Evolutionary conservation across 352 stramenopile genomes (phyloP), one percentile per base, ranked within the genome.

Genomic region (Phytophthora multivora): DNA sequence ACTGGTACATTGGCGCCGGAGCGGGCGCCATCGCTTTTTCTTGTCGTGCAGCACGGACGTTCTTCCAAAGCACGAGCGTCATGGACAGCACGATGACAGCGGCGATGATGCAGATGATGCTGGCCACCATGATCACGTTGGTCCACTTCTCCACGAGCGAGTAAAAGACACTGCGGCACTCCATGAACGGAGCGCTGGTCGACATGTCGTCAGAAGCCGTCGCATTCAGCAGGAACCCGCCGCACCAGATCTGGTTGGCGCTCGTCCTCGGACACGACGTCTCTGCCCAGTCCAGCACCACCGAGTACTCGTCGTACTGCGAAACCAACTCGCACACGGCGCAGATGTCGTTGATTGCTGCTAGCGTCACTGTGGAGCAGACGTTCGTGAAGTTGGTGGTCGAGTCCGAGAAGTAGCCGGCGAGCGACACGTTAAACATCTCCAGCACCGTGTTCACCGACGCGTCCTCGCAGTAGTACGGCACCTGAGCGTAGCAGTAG

Each of bases 401-500:
- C 16, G 69, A 52, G 38, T 66, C 65, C 5, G 50, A 51, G 30
- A 85, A 83, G 48, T 74, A 69, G 23, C 76, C 76, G 7, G 71
- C 48, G 18, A 80, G 45, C 45, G 78, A 75, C 18, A 73, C 49
- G 49, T 83, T 83, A 63, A 88, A 89, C 66, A 83, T 77, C 30
- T 57, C 51, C 13, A 88, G 70, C 63, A 87, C 73, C 18, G 73
- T 62, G 31, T 77, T 75, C 5, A 84, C 59, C 3, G 63, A 59
- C 3, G 79, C 69, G 18, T 80, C 66, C 13, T 75, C 40, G 67
- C 86, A 95, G 67, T 93, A 95, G 60, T 92, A 90, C 33, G 82
- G 72, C 43, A 95, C 75, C 68, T 91, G 81, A 6, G 81, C 79
- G 53, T 86, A 80, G 73, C 86, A 95, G 66, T 93, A 93, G 49